Evolutionary conservation across 2,329 filamentous ascomycete genomes (phyloP).

Genomic region (Shiraia bambusicola): DNA sequence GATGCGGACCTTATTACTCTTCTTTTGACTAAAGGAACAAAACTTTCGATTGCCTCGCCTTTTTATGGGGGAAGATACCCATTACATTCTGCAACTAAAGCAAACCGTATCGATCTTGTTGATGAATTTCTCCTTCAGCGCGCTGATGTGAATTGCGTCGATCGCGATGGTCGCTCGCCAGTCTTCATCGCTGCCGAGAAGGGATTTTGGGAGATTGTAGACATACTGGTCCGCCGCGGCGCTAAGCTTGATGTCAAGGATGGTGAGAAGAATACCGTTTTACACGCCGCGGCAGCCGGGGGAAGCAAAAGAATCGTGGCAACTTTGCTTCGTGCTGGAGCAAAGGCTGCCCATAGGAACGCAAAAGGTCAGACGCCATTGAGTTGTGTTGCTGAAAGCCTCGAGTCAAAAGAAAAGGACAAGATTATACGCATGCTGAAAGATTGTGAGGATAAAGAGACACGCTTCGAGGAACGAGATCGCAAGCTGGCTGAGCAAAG

Average conservation of each 20-base stretch:
- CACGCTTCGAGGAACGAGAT: slow-evolving; percentile 6
- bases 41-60: slow-evolving; percentile 19
- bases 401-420: slow-evolving; percentile 18
- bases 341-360: slow-evolving; percentile 19
- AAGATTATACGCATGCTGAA: slow-evolving; percentile 26
- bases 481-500: slow-evolving; percentile 7
- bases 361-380: slow-evolving; percentile 18
- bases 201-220: slow-evolving; percentile 24
- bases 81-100: slow-evolving; percentile 29
- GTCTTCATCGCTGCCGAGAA: slow-evolving; percentile 24
- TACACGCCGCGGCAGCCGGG: slow-evolving; percentile 22
- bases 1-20: slow-evolving; percentile 25
- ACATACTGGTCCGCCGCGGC: slow-evolving; percentile 19
- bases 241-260: slow-evolving; percentile 20
- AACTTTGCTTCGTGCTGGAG: slow-evolving; percentile 20
- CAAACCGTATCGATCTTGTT: slow-evolving; percentile 27
- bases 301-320: slow-evolving; percentile 18
- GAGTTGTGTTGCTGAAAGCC: slow-evolving; percentile 12
- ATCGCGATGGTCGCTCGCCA: slow-evolving; percentile 20
- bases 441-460: slow-evolving; percentile 18
- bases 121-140: slow-evolving; percentile 24
- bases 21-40: slow-evolving; percentile 23
- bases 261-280: slow-evolving; percentile 19
- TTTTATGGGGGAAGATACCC: slow-evolving; percentile 29
- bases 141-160: slow-evolving; percentile 18